A percentile compares a stretch with the other conserved stretches of the same genome.
Evolutionary conservation across 1,284 basidiomycete species (phyloP).

Genomic region (Malassezia slooffiae): DNA sequence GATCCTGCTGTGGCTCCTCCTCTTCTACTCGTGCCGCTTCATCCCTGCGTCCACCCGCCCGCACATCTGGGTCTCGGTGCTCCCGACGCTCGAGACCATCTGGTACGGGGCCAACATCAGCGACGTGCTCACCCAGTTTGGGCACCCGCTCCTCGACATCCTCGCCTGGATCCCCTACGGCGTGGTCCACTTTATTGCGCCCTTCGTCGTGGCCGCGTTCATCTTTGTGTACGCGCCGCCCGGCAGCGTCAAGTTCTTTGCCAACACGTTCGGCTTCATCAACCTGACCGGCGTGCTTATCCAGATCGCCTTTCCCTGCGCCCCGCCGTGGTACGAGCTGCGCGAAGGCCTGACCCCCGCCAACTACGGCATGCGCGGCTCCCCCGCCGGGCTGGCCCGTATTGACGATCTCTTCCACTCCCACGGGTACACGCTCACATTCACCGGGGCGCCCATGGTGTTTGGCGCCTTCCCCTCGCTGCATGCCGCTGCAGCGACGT

Average conservation of each 20-base stretch:
- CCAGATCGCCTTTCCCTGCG: constrained; percentile 82
- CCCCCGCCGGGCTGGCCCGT: constrained; percentile 78
- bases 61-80: constrained; percentile 74
- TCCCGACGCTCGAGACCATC: constrained; percentile 86
- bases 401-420: constrained; percentile 80
- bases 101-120: constrained; percentile 94
- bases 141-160: constrained; percentile 80
- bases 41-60: constrained; percentile 67
- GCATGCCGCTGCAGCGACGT: constrained; percentile 79
- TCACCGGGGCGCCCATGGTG: constrained; percentile 78
- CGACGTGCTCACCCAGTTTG: constrained; percentile 85
- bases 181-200: constrained; percentile 73
- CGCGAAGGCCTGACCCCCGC: constrained; percentile 92
- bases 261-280: constrained; percentile 80
- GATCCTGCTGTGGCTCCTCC: constrained; percentile 59
- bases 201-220: constrained; percentile 55
- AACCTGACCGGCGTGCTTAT: constrained; percentile 78
- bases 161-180: constrained; percentile 95
- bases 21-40: constrained; percentile 73
- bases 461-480: constrained; percentile 95
- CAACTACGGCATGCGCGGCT: constrained; percentile 75
- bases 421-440: constrained; percentile 68
- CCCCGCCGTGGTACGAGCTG: constrained; percentile 91
- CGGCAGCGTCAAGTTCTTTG: constrained; percentile 73
- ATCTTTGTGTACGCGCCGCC: constrained; percentile 70